Evolutionary conservation across 2,329 filamentous ascomycete species (phyloP), one percentile per base, ranked within the genome.

Genomic region (Parafenestella ontariensis): DNA sequence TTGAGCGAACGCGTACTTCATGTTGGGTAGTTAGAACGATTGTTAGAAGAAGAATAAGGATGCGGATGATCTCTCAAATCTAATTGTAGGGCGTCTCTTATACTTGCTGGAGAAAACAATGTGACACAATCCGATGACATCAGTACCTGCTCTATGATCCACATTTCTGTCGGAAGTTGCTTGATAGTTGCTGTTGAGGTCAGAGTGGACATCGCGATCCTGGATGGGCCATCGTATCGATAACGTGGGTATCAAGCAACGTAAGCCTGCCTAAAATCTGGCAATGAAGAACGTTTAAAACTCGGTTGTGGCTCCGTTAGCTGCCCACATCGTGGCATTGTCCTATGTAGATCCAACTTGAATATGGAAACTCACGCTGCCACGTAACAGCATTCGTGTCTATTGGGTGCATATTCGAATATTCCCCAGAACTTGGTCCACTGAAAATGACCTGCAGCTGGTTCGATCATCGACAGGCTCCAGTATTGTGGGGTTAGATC

Each of bases 1-100:
- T 47, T 59, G 55, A 58, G 50, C 51, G 48, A 67, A 51, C 37
- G 61, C 56, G 55, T 66, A 66, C 54, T 61, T 66, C 65, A 68
- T 68, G 15, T 49, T 66, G 39, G 33, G 26, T 46, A 17, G 10
- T 48, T 26, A 17, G 20, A 59, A 36, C 34, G 43, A 56, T 13
- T 54, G 49, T 40, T 17, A 9, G 3, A 46, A 31, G 46, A 52
- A 41, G 36, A 31, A 20, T 26, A 31, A 24, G 10, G 33, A 46
- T n/a, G 42, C 15, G 29, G 23, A 40, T 50, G 23, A n/a, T 29
- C 24, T 42, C 9, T 33, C 40, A 11, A n/a, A 4, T 28, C 21
- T 44, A 37, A 49, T 39, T 56, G 31, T 4, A 11, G 33, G 20
- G 24, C 13, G 40, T 21, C 20, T 29, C 21, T 44, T 47, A 48